These are phyloP conservation scores for Polygonum maritimum DNA, from an alignment of 148 eudicot species.

Conservation along the genomic window DNA sequence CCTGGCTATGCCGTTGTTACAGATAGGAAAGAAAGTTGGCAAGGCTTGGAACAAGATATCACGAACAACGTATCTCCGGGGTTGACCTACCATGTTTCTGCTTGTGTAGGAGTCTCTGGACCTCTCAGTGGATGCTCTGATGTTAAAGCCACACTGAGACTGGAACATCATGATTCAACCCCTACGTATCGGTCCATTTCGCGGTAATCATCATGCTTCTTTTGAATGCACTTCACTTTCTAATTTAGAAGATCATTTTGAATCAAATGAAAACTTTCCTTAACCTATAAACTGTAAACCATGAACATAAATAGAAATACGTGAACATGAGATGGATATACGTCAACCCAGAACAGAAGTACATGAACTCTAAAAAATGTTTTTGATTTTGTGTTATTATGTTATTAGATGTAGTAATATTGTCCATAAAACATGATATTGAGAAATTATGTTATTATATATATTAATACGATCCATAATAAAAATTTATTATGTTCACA, in stretches of 20 bases:
- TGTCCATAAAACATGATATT: no score
- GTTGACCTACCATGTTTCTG: constrained; percentile 48
- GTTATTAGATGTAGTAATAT: no score
- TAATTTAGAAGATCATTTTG: not conserved
- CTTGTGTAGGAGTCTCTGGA: constrained; percentile 58
- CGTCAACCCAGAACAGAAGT: no score
- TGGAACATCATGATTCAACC: constrained; percentile 34
- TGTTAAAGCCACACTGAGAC: constrained; percentile 58
- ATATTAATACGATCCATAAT: no score
- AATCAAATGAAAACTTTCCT: no score
- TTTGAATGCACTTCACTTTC: not conserved
- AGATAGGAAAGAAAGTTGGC: constrained; percentile 72
- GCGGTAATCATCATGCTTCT: constrained; percentile 1
- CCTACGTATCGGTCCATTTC: constrained; percentile 13
- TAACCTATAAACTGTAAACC: no score
- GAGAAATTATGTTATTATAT: no score
- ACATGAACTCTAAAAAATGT: no score
- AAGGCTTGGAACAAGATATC: constrained; percentile 90
- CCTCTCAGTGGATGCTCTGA: constrained; percentile 29
- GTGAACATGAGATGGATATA: no score
- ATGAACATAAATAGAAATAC: no score
- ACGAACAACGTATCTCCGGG: constrained; percentile 49
- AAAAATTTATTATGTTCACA: no score
- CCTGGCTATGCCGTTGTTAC: constrained; percentile 50
- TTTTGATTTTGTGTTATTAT: no score